Percentiles rank a stretch among this genome's conserved stretches.
Evolutionary conservation across 2,329 filamentous ascomycete genomes (phyloP).

Genomic region (Pseudogymnoascus sp.): DNA sequence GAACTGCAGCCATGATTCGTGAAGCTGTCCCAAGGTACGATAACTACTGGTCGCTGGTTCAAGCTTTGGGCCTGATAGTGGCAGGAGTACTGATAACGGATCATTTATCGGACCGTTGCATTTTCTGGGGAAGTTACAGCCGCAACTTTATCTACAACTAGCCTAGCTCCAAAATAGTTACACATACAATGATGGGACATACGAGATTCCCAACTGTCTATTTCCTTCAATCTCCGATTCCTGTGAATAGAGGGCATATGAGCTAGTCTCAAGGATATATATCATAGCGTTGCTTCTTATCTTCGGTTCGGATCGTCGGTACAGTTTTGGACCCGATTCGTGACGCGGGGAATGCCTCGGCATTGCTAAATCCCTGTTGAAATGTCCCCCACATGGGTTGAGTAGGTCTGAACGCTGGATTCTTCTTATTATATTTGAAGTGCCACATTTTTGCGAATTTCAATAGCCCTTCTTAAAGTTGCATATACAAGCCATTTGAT

Average conservation of each 20-base stretch:
- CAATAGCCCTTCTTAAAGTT: neutral
- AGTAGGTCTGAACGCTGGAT: neutral
- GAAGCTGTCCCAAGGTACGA: conserved; percentile 18
- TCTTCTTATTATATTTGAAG: neutral
- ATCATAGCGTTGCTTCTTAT: neutral
- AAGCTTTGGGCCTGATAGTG: conserved; percentile 6
- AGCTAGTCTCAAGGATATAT: neutral
- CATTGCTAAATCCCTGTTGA: conserved; percentile 1
- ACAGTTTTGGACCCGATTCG: neutral
- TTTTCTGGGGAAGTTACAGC: neutral
- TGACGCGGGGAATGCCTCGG: conserved; percentile 5
- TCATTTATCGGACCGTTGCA: neutral
- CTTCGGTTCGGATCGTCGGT: neutral
- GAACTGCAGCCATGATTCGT: conserved; percentile 49
- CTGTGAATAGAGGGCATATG: neutral
- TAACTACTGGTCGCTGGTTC: conserved; percentile 5
- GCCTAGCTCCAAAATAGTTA: neutral
- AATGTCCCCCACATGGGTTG: neutral
- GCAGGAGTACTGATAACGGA: conserved; percentile 6
- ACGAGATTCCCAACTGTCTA: neutral
- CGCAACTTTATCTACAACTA: neutral
- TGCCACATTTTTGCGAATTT: neutral
- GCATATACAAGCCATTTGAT: neutral
- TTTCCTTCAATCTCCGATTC: neutral
- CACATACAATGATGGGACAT: neutral